Evolutionary conservation across 352 stramenopile species (phyloP), one percentile per base, ranked within the genome.

Genomic region (Saprolegnia diclina): DNA sequence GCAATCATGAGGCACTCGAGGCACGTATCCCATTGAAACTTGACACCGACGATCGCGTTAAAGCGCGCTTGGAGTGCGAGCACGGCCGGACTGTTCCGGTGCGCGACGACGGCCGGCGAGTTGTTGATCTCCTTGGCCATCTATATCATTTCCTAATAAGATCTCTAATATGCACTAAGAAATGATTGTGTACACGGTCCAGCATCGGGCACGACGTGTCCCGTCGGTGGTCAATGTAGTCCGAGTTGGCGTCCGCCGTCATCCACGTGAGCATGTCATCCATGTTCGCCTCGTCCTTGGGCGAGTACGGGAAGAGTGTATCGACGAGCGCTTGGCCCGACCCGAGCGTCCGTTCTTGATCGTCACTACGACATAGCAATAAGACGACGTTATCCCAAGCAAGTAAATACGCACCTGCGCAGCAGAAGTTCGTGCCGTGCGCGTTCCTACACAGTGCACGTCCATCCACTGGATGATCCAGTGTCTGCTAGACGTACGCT

Each of bases 1-100:
- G 86, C 79, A 46, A 85, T 85, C 56, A 85, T 94, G 57, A 94
- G 72, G 57, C 86, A 94, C 68, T 94, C 86, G 26, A 94, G 73
- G n/a, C 79, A 81, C 24, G 83, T 81, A 55, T 80, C 71, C 86
- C 86, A 94, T 22, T 81, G 89, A 46, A 94, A 94, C 57, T 89
- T 89, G 45, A 24, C 48, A 61, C 83, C 84, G 16, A 92, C 86
- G 19, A 83, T 22, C 0, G 81, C 55, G 14, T 82, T 32, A 54
- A 94, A 94, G 29, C 88, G 72, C 16, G 79, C 77, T 62, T 85
- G 74, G 4, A 86, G 78, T 42, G 81, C 69, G 37, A 88, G 71
- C 6, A 76, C 82, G 16, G 65, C 71, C n/a, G 75, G 73, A 46
- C 81, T 72, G n/a, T 73, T 74, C 21, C 77, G 57, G 73, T 93